Conservation (phyloP, 129 eudicot genomes). For the Silybum marianum region DNA sequence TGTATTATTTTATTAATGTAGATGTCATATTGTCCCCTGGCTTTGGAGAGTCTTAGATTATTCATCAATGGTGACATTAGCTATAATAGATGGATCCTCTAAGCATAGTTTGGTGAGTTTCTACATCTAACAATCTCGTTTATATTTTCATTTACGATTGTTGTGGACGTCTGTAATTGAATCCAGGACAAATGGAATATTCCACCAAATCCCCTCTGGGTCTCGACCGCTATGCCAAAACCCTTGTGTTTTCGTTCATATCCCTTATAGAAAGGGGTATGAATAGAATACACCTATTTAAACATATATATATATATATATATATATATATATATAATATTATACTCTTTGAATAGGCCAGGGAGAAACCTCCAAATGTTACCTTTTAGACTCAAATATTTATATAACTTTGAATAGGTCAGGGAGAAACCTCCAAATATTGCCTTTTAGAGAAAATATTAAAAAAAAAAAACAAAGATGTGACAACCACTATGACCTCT, state of each 20-base stretch:
- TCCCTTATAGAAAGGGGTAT: no score
- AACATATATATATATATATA: no score
- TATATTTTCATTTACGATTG: not conserved
- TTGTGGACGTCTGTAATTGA: no score
- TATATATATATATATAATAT: no score
- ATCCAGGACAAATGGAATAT: no score
- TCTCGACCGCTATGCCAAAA: not conserved
- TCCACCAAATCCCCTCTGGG: no score
- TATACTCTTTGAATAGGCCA: not conserved
- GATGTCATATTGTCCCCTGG: conserved; percentile 32
- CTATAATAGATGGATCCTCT: conserved; percentile 3
- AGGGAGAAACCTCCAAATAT: conserved; percentile 28
- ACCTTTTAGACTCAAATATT: conserved; percentile 6
- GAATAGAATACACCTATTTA: not conserved
- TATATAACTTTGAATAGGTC: conserved; percentile 9
- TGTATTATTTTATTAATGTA: conserved; percentile 12
- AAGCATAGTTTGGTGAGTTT: conserved; percentile 1
- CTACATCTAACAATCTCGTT: conserved; percentile 13
- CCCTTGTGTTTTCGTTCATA: not conserved
- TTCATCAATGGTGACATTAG: conserved; percentile 13
- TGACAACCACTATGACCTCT: conserved; percentile 38
- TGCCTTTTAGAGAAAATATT: conserved; percentile 28
- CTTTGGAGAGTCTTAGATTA: conserved; percentile 29
- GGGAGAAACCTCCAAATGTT: conserved; percentile 11
- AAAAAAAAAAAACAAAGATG: conserved; percentile 15